Evolutionary conservation across 1,284 basidiomycete species (phyloP).

Genomic region (Cryptococcus sp.): DNA sequence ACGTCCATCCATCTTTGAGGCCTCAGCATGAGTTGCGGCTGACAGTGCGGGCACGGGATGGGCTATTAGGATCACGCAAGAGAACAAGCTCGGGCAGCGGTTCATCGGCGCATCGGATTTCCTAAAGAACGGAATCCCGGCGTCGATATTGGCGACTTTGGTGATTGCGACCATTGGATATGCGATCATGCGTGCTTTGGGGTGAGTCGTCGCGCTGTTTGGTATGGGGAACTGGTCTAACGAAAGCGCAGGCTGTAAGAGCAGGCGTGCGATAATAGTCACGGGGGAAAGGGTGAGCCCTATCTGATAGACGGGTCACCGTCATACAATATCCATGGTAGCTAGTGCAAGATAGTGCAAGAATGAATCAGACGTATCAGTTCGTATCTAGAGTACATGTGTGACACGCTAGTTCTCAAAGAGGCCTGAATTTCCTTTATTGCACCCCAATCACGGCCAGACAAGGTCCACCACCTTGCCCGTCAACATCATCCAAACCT

Average conservation of each 20-base stretch:
- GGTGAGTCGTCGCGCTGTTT: conserved; percentile 12
- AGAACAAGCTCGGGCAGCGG: conserved; percentile 87
- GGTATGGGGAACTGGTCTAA: background rate
- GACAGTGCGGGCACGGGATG: background rate
- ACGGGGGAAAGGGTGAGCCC: too few relatives aligned
- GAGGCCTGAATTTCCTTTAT: too few relatives aligned
- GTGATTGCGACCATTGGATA: conserved; percentile 81
- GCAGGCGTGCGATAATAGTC: too few relatives aligned
- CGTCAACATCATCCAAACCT: conserved; percentile 40
- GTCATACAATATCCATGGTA: too few relatives aligned
- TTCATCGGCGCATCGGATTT: conserved; percentile 86
- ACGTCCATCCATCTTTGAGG: background rate
- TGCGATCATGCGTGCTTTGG: conserved; percentile 53
- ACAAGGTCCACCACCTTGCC: conserved; percentile 27
- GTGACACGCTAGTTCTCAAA: too few relatives aligned
- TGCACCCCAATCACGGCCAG: conserved; percentile 7
- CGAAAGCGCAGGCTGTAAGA: conserved; percentile 1
- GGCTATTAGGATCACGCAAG: conserved; percentile 76
- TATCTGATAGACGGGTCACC: too few relatives aligned
- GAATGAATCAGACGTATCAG: too few relatives aligned
- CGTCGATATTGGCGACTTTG: conserved; percentile 78
- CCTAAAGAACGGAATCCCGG: conserved; percentile 87
- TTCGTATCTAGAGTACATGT: too few relatives aligned
- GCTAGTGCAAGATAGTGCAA: too few relatives aligned
- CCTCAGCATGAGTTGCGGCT: background rate